A percentile compares a stretch with the other conserved stretches of the same genome.
These are phyloP conservation scores for Lathyrus aphaca DNA, from an alignment of 306 rosid genomes.

Conservation along the genomic window DNA sequence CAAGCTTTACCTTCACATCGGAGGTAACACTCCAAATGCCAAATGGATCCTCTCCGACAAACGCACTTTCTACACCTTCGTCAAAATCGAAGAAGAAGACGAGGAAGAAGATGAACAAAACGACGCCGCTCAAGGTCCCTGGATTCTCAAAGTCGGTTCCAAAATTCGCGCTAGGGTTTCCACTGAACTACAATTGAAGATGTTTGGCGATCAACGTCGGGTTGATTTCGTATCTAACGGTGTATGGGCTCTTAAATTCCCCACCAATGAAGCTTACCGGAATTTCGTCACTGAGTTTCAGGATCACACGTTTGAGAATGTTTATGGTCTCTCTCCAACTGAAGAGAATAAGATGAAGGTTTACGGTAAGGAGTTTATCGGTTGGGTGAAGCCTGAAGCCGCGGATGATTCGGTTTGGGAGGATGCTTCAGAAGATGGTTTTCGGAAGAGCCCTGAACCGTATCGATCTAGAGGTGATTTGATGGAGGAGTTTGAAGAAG, in stretches of 20 bases:
- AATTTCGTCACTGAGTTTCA: conserved; percentile 75
- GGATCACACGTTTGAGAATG: conserved; percentile 72
- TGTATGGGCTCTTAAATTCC: conserved; percentile 88
- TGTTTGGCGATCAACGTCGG: conserved; percentile 83
- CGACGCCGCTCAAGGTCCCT: conserved; percentile 39
- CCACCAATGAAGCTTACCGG: conserved; percentile 65
- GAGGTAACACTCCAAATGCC: conserved; percentile 79
- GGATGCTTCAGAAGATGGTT: conserved; percentile 53
- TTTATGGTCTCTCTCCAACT: conserved; percentile 60
- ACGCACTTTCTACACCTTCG: conserved; percentile 52
- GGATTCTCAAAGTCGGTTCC: conserved; percentile 67
- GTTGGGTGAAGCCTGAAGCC: conserved; percentile 85
- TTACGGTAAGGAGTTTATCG: conserved; percentile 84
- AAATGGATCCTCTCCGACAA: conserved; percentile 87
- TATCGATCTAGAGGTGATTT: conserved; percentile 52
- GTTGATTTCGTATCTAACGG: conserved; percentile 79
- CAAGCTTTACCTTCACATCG: conserved; percentile 89
- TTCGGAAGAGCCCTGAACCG: conserved; percentile 41
- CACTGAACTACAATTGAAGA: conserved; percentile 81
- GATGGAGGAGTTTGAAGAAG: conserved; percentile 86
- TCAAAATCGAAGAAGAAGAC: conserved; percentile 45
- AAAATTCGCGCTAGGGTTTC: conserved; percentile 80
- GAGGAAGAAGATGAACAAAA: conserved; percentile 41
- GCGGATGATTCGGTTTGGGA: conserved; percentile 94
- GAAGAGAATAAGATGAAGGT: conserved; percentile 82